A percentile compares a stretch with the other conserved stretches of the same genome.
Conservation (phyloP, 2,329 filamentous ascomycete species). For the Fusarium transvaalense region DNA sequence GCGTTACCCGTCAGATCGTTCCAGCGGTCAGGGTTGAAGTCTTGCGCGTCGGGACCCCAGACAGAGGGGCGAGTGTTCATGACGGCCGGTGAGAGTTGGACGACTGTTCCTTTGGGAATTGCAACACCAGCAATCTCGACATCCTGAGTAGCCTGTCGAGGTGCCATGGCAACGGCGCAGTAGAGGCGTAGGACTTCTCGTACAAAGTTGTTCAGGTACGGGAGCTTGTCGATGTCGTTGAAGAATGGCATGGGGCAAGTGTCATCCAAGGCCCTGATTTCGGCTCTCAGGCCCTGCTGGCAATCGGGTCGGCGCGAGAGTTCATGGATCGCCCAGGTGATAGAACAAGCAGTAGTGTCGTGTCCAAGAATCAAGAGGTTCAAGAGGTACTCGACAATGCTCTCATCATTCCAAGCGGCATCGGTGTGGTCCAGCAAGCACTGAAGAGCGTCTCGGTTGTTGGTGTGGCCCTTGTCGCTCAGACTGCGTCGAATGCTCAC, state of each 20-base stretch:
- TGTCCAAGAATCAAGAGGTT: conserved; percentile 60
- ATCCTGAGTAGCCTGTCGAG: conserved; percentile 52
- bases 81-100: conserved; percentile 55
- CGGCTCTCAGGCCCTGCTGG: conserved; percentile 56
- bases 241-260: conserved; percentile 27
- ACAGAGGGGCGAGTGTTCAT: conserved; percentile 53
- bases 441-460: conserved; percentile 46
- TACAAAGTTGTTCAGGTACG: conserved; percentile 57
- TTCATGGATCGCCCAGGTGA: conserved; percentile 59
- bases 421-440: conserved; percentile 52
- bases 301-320: conserved; percentile 53
- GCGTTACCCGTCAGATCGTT: conserved; percentile 43
- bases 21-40: conserved; percentile 58
- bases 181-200: conserved; percentile 60
- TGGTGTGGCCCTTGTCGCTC: conserved; percentile 8
- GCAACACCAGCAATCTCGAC: conserved; percentile 53
- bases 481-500: conserved; percentile 20
- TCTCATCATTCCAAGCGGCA: conserved; percentile 41
- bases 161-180: conserved; percentile 54
- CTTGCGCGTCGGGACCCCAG: conserved; percentile 54
- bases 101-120: conserved; percentile 56
- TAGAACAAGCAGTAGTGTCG: conserved; percentile 59
- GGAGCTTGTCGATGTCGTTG: conserved; percentile 51
- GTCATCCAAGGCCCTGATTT: conserved; percentile 49
- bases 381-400: conserved; percentile 53